Evolutionary conservation across 768 basidiomycete genomes (phyloP).

Genomic region (Fistulinella prunicolor): DNA sequence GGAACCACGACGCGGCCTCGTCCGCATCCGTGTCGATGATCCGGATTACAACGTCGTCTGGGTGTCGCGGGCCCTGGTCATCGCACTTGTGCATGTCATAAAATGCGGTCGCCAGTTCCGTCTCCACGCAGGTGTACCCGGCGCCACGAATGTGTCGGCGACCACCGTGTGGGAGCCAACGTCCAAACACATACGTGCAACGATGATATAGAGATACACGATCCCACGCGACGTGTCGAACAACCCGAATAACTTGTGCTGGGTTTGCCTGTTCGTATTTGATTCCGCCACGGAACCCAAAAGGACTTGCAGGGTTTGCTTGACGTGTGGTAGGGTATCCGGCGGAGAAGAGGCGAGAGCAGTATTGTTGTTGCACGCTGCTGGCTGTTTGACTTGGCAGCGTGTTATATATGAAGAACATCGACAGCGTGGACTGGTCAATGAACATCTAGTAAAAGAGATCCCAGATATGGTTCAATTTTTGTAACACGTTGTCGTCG

Average conservation of each 20-base stretch:
- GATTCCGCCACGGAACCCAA: constrained; percentile 19
- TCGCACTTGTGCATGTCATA: too few species aligned
- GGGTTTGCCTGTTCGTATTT: neutral
- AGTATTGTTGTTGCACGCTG: too few species aligned
- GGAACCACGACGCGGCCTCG: constrained; percentile 41
- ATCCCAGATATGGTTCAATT: constrained; percentile 21
- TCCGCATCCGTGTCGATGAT: constrained; percentile 11
- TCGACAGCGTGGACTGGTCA: constrained; percentile 15
- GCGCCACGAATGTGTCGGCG: constrained; percentile 46
- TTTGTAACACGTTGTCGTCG: constrained; percentile 13
- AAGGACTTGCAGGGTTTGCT: constrained; percentile 29
- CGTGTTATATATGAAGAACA: constrained; percentile 14
- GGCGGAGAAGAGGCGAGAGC: too few species aligned
- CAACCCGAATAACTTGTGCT: constrained; percentile 15
- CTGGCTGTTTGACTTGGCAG: constrained; percentile 22
- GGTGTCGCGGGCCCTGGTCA: neutral
- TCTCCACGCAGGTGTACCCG: constrained; percentile 19
- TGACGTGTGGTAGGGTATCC: constrained; percentile 29
- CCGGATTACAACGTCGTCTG: constrained; percentile 5
- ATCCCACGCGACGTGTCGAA: constrained; percentile 8
- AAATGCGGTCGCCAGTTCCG: neutral
- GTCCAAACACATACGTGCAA: constrained; percentile 46
- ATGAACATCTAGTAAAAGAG: constrained; percentile 26
- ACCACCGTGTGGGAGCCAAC: constrained; percentile 41
- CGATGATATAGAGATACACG: constrained; percentile 42